These are phyloP conservation scores for Arthrobotrys musiformis DNA, from an alignment of 2,329 filamentous ascomycete species.

Conservation along the genomic window DNA sequence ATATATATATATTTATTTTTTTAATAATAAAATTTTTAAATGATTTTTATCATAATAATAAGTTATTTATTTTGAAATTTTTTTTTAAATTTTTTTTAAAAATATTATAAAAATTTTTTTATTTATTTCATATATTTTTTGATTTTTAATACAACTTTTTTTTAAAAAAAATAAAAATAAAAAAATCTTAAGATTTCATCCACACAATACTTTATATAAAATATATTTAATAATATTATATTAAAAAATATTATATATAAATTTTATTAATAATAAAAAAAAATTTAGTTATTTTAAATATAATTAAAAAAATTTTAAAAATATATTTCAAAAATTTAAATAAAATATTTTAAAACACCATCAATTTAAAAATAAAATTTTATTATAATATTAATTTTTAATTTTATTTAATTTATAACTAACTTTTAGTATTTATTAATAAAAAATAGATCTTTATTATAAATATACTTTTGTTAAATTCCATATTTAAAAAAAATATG, in stretches of 20 bases:
- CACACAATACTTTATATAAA: no score
- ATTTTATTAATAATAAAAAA: not conserved
- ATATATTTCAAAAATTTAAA: no score
- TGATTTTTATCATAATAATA: no score
- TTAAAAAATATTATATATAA: not conserved
- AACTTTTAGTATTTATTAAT: not conserved
- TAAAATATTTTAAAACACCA: not conserved
- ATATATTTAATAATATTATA: not conserved
- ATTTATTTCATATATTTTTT: no score
- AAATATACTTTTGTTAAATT: not conserved
- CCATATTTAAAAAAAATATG: not conserved
- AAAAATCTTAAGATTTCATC: not conserved
- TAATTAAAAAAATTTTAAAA: not conserved
- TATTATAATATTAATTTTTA: not conserved
- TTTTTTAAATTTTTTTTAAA: no score
- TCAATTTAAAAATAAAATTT: not conserved
- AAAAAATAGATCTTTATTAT: not conserved
- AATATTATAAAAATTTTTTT: no score
- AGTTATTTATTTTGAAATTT: no score
- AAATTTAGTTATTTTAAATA: not conserved
- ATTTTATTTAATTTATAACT: conserved; percentile 1
- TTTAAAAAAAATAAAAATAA: conserved; percentile 12
- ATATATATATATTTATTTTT: not conserved
- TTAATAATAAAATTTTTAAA: not conserved
- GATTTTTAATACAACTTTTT: not conserved